Base-by-base conservation (phyloP, 139 green algal species). In the Yamagishiella unicocca region DNA sequence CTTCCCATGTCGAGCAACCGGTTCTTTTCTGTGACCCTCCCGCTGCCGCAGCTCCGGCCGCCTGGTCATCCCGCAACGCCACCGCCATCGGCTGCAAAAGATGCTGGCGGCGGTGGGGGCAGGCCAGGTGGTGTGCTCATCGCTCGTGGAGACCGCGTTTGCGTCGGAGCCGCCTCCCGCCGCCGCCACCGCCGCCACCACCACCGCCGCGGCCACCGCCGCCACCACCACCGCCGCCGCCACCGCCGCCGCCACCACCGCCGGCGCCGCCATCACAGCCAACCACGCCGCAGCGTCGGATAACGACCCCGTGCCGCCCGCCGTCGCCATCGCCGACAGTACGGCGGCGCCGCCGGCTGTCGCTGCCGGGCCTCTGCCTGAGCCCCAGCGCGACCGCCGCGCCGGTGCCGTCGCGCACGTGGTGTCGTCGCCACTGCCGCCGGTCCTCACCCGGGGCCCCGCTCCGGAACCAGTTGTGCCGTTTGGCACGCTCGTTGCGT, bases 61-160 rank as follows among this genome's bases (percentile, higher is more conserved):
- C 9, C 79, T 85, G 42, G 19, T 66, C 6, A 10, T 85, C 1
- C 61, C 61, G 3, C 29, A 33, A 2, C 79, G 79, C 12, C 14
- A 24, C 5, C 79, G 79, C 12, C 79, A 85, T 61, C 61, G 79
- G 29, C 31, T 85, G 2, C 42, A 42, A 2, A 85, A 76, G 79
- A 29, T 85, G 33, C 79, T 85, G 42, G 40, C 33, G 4, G 42
- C 42, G 0, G 62, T 42, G 1, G 40, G 58, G 31, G 42, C 79
- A 1, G 79, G 79, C 3, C 79, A 85, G 61, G 31, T 85, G 29
- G 2, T 85, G 29, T 54, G 38, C 9, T 53, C 79, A 12, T 37
- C 61, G 4, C 40, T 85, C 17, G 79, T 76, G n/a, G 62, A 85
- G 22, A 12, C n/a, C 19, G 79, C 79, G 6, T 85, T 85, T 29